Base-by-base conservation (phyloP, 108 stramenopile genomes). In the Nitzschia putrida region DNA sequence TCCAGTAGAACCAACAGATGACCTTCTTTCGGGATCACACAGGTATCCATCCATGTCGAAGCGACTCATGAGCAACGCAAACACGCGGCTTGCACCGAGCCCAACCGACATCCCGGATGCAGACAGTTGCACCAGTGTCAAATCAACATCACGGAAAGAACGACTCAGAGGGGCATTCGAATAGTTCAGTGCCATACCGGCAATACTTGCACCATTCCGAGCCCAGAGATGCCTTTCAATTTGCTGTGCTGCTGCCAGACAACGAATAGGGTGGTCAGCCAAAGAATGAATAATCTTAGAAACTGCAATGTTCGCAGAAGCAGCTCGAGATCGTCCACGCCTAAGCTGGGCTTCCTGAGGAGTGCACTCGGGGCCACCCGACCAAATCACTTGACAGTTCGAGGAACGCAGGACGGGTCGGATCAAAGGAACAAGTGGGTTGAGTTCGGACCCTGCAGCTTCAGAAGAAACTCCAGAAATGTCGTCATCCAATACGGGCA, bases 211-310 rank as follows among this genome's bases (percentile, higher is more conserved):
- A 37, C 95, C 95, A 81, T 96, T 96, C 65, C 88, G 77, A 29
- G 88, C 85, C 95, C 95, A 96, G 72, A 93, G 77, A 57, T 91
- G 89, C 29, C 87, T 79, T 57, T 91, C 91, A 56, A 95, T 88
- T 75, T 95, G 94, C 69, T 88, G 87, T 14, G 88, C 79, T 40
- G 93, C 90, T 39, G 87, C 90, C 50, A 94, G 69, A 53, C 93
- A 94, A 22, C 93, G 84, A 34, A 94, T 82, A 1, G 93, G 93
- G 64, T 94, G 93, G 58, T 94, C 93, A 42, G 86, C 89, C 37
- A 94, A 55, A 38, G 88, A 87, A 70, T 94, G 90, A 20, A 94
- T 84, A 25, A 94, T 83, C 61, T 94, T 94, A n/a, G 90, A 83
- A 16, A 90, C 88, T 11, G 93, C 93, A 64, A 94, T 81, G 16